phyloP scores from a whole-genome alignment of 331 rosid species.

The Phaseolus coccineus region DNA sequence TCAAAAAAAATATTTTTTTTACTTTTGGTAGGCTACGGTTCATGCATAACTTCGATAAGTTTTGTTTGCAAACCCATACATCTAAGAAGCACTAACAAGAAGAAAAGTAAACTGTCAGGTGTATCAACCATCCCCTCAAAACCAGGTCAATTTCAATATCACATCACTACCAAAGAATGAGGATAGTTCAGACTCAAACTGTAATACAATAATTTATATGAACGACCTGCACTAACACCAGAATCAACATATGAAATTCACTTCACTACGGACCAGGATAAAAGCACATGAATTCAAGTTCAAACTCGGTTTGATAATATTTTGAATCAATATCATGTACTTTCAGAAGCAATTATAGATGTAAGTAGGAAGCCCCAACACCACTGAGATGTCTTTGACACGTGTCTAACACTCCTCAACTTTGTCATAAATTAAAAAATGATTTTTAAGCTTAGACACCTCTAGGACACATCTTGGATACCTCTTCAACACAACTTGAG shows the following conservation, averaged over 20 bases:
- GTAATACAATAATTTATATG: not conserved
- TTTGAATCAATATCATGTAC: not conserved
- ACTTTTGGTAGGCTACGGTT: not conserved
- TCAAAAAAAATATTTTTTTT: not conserved
- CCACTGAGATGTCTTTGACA: too few species aligned
- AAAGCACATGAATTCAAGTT: slow-evolving; percentile 7
- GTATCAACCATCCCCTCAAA: not conserved
- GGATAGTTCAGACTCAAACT: not conserved
- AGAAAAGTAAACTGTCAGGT: slow-evolving; percentile 13
- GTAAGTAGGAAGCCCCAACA: not conserved
- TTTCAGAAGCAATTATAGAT: not conserved
- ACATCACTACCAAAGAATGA: not conserved
- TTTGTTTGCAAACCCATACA: slow-evolving; percentile 18
- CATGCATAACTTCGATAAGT: slow-evolving; percentile 11
- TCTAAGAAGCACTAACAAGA: not conserved
- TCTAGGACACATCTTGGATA: too few species aligned
- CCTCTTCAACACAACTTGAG: too few species aligned
- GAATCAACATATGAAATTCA: slow-evolving; percentile 12
- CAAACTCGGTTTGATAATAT: not conserved
- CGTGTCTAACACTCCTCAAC: too few species aligned
- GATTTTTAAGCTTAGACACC: too few species aligned
- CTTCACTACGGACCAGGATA: slow-evolving; percentile 1
- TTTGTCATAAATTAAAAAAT: too few species aligned
- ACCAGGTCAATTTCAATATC: not conserved
- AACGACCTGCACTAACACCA: not conserved